Evolutionary conservation across 371 early-diverging fungal species (phyloP), one percentile per base, ranked within the genome.

Genomic region (Sporodiniella umbellata): DNA sequence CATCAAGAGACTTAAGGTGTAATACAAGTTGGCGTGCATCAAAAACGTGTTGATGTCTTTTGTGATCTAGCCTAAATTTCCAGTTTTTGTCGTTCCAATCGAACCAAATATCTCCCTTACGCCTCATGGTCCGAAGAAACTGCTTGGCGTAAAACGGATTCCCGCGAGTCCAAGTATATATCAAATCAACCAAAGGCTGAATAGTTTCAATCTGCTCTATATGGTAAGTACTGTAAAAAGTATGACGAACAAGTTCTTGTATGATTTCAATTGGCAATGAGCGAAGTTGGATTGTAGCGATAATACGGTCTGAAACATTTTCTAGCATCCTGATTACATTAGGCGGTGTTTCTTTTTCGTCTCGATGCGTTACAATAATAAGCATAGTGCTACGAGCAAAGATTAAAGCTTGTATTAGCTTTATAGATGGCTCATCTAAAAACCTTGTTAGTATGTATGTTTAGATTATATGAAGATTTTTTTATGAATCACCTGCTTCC

Each of bases 121-220:
- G 46, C 48, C 68, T 71, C 72, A 67, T 70, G 38, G 64, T 67
- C 24, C 58, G 46, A 46, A 66, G 40, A 12, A 74, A 62, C 30
- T 74, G 75, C 15, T 68, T 66, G 10, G 71, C 66, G 31, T 66
- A 74, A 45, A 74, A 70, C 1, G 75, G 75, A 11, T 74, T 74
- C 2, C 75, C 75, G 22, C 66, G 56, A n/a, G 71, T 70, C 42
- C 66, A 66, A 3, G 48, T 60, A 30, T 54, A 66, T 11, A 75
- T 53, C 10, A 68, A 54, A 8, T 70, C 66, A 0, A 56, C 64
- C 1, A 75, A 47, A 6, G 61, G 71, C 31, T 37, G 38, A 5
- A 55, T 47, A 2, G 42, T 38, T 6, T 51, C 51, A 4, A 35
- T 17, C 2, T 55, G 52, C 7, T 62, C 54, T 2, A 43, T 35